phyloP scores from a whole-genome alignment of 345 rosid species.

The Pelargonium nanum region DNA sequence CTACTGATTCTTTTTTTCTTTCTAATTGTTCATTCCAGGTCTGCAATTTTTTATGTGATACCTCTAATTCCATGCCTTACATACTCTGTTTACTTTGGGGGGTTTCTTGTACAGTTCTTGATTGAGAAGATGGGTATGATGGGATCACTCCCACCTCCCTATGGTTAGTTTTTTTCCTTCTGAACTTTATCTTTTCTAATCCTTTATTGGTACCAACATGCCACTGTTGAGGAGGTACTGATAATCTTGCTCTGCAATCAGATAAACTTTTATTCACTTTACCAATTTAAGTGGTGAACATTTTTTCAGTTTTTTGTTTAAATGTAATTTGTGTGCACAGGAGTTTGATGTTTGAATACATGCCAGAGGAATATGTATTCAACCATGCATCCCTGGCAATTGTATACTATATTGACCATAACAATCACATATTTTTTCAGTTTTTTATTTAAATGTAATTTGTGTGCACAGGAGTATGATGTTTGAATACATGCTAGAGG shows the following conservation, averaged over 20 bases:
- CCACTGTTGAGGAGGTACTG: too few species aligned
- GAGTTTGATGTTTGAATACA: not conserved
- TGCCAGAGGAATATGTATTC: not conserved
- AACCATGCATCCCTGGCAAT: not conserved
- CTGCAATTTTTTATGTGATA: conserved; percentile 48
- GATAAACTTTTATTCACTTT: not conserved
- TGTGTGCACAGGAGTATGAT: not conserved
- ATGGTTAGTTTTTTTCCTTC: conserved; percentile 55
- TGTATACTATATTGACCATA: not conserved
- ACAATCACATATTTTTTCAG: too few species aligned
- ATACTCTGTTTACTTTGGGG: conserved; percentile 68
- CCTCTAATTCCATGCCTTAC: conserved; percentile 69
- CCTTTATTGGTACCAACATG: not conserved
- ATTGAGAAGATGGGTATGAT: conserved; percentile 98
- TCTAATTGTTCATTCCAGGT: conserved; percentile 35
- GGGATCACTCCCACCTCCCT: conserved; percentile 85
- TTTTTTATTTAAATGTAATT: not conserved
- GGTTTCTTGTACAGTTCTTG: conserved; percentile 63
- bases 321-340: not conserved
- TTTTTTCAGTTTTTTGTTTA: too few species aligned
- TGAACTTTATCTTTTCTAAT: conserved; percentile 9
- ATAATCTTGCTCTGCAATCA: not conserved
- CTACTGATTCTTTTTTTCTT: not conserved
- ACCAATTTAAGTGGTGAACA: not conserved
- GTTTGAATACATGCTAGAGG: not conserved